Evolutionary conservation across 805 yeast species (phyloP), one percentile per base, ranked within the genome.

Genomic region (Ogataea thermomethanolica): DNA sequence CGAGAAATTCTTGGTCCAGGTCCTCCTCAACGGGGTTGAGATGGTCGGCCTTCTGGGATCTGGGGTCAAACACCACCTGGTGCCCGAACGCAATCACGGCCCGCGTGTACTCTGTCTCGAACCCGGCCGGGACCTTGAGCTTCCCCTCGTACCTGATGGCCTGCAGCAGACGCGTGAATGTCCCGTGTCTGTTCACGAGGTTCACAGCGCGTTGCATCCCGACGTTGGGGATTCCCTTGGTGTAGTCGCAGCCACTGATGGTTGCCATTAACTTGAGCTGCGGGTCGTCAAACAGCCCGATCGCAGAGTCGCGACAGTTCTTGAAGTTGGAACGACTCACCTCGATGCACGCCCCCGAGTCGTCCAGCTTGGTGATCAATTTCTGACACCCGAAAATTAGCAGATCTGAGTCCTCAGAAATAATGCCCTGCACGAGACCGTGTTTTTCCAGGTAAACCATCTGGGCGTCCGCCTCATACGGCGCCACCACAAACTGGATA

Each of bases 401-500:
- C 49, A 93, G 69, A 65, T 93, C 99, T 0, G 97, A 89, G 58
- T 93, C 99, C 56, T 93, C 99, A 29, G 95, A 82, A 7, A 93
- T 70, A 5, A 93, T 85, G 0, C 91, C 98, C 46, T 88, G 83
- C 5, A 88, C 91, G 1, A 78, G 37, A 0, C 91, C 91, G 0
- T 64, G 48, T 43, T 78, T 76, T 57, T 91, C 98, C 30, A 93
- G 70, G 54, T 81, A 88, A 8, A 90, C 98, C 84, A 93, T 78
- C 61, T 93, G 99, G 1, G 99, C 84, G 60, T 93, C 99, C 0
- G 99, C 99, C 64, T 93, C 99, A 58, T 88, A 93, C 0, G 99
- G 99, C 0, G 99, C 98, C 7, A 93, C 99, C 7, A 93, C 76
- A 53, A 76, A 91, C 44, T 71, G 74, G 35, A 93, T 78, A 1